Base-by-base conservation (phyloP, 257 asterid genomes). In the Salvia splendens region DNA sequence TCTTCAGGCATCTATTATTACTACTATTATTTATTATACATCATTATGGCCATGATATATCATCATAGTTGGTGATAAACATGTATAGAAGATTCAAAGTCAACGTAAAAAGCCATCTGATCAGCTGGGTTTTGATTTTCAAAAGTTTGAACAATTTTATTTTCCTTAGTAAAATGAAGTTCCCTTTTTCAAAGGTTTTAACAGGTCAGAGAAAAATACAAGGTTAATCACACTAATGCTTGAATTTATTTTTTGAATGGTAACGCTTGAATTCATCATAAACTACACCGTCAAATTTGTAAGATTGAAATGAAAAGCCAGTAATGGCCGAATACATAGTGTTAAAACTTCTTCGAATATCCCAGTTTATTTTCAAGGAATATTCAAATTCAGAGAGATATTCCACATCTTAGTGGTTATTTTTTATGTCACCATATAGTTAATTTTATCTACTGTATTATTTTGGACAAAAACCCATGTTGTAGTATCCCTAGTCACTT, bases 401-500 rank as follows among this genome's bases (percentile, higher is more conserved):
- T 59, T 59, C 48, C 47, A 33, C 28, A 33, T 51, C 60, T 53
- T 24, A 24, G 3, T 24, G 30, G 30, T 24, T 24, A 24, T 24
- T 24, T 20, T 8, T 53, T n/a, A 12, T 17, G 20, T 14, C 54
- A 14, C 54, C 28, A 14, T 14, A 12, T 48, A 15, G 3, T 48
- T 52, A 52, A 17, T 52, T 24, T 24, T 52, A 9, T 3, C 28
- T 8, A 48, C 2, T 12, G 16, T 12, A 3, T 45, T 24, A 10
- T 53, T 24, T 53, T 53, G 40, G 59, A 53, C 59, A 52, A 52
- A 52, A 52, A 1, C 15, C 36, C 36, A 52, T 53, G 38, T 24
- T 53, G 40, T 20, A 9, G 6, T 11, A 53, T 53, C 35, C 2
- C 3, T 58, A 15, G 32, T 15, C 91, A 87, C 52, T 78, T 81